phyloP scores from a whole-genome alignment of 306 rosid species.

The Prunus persica region DNA sequence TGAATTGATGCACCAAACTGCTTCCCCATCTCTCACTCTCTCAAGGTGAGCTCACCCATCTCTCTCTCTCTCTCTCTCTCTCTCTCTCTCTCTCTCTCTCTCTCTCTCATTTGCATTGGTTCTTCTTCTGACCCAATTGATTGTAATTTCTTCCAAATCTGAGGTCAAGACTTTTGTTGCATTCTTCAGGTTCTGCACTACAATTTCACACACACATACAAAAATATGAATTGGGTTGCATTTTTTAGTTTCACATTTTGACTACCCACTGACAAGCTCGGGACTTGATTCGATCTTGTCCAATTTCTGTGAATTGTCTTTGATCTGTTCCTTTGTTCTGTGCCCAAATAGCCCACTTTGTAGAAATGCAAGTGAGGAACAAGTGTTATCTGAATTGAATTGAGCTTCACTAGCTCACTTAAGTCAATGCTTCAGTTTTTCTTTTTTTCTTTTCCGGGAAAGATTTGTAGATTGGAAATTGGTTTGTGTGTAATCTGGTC shows the following conservation, averaged over 20 bases:
- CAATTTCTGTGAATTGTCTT: conserved; percentile 5
- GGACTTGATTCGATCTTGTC: conserved; percentile 49
- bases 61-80: conserved; percentile 16
- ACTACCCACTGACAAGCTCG: conserved; percentile 28
- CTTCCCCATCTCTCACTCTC: conserved; percentile 39
- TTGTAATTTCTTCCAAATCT: conserved; percentile 24
- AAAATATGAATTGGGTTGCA: conserved; percentile 8
- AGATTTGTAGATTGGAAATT: not conserved
- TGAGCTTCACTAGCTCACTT: conserved; percentile 10
- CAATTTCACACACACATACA: not conserved
- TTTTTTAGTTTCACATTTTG: conserved; percentile 25
- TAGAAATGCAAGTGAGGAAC: conserved; percentile 3
- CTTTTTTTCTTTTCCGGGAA: not conserved
- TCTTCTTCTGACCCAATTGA: conserved; percentile 4
- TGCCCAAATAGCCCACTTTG: not conserved
- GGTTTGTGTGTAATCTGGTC: conserved; percentile 28
- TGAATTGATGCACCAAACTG: conserved; percentile 36
- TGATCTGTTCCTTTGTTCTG: conserved; percentile 11
- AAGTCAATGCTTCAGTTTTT: not conserved
- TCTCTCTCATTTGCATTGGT: conserved; percentile 4
- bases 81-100: not conserved
- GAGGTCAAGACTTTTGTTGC: not conserved
- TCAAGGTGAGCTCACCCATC: conserved; percentile 37
- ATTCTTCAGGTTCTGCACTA: not conserved
- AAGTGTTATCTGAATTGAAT: conserved; percentile 5